Conservation (phyloP, 2,329 filamentous ascomycete genomes). For the Pseudopyrenochaeta lycopersici region DNA sequence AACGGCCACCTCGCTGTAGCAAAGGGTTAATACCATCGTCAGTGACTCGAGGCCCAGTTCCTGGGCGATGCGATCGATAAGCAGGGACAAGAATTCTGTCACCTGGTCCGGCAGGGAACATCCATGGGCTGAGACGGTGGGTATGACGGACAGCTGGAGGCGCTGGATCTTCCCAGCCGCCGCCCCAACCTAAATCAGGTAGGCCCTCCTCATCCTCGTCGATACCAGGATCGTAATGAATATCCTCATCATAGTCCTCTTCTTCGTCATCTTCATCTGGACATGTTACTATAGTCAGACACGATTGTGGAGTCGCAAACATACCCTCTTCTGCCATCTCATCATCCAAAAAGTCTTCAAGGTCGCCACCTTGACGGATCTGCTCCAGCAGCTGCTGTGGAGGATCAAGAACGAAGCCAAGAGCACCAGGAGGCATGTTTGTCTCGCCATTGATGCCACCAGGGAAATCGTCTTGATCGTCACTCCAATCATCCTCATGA, state of each 20-base stretch:
- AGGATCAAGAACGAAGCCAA: conserved; percentile 47
- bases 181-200: conserved; percentile 57
- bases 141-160: conserved; percentile 58
- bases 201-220: conserved; percentile 58
- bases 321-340: conserved; percentile 66
- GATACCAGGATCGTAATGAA: conserved; percentile 64
- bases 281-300: conserved; percentile 43
- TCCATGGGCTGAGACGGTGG: conserved; percentile 65
- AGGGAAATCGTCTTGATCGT: conserved; percentile 58
- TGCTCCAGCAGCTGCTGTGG: conserved; percentile 50
- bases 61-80: conserved; percentile 64
- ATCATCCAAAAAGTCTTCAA: conserved; percentile 65
- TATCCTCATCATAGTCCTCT: conserved; percentile 72
- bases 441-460: conserved; percentile 61
- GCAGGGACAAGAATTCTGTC: conserved; percentile 50
- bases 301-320: conserved; percentile 48
- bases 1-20: conserved; percentile 69
- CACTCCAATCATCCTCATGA: conserved; percentile 52
- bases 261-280: conserved; percentile 69
- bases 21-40: conserved; percentile 91
- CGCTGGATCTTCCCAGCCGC: conserved; percentile 58
- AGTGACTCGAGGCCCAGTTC: conserved; percentile 63
- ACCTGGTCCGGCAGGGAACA: conserved; percentile 66
- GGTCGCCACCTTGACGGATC: conserved; percentile 55
- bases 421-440: conserved; percentile 56